phyloP scores from a whole-genome alignment of 148 eudicot species.

The Diospyros kaki region DNA sequence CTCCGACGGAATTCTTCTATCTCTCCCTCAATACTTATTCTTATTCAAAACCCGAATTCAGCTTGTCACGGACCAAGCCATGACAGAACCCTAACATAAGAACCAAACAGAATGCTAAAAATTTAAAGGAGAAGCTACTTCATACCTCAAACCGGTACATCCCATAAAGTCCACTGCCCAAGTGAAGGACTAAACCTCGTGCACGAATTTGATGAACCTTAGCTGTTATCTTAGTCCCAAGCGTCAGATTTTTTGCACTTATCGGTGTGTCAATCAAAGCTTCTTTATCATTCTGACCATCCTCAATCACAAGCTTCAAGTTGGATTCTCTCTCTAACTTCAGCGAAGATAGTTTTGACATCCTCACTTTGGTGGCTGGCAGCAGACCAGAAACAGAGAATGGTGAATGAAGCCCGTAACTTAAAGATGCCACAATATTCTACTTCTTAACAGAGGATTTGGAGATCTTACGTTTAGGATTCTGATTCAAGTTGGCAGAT shows the following conservation, averaged over 20 bases:
- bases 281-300: slow-evolving; percentile 11
- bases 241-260: slow-evolving; percentile 47
- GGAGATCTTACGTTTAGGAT: slow-evolving; percentile 23
- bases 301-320: not conserved
- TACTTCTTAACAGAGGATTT: slow-evolving; percentile 8
- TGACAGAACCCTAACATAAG: no score
- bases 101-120: not conserved
- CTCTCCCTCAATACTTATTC: no score
- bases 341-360: not conserved
- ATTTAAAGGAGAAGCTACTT: not conserved
- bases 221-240: slow-evolving; percentile 61
- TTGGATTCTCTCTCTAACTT: not conserved
- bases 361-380: not conserved
- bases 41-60: no score
- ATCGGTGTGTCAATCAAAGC: slow-evolving; percentile 16
- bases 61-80: no score
- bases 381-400: not conserved
- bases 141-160: slow-evolving; percentile 89
- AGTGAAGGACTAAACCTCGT: slow-evolving; percentile 82
- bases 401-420: not conserved
- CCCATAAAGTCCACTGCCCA: slow-evolving; percentile 77
- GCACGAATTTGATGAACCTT: slow-evolving; percentile 83
- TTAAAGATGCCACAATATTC: not conserved
- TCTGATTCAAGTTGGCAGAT: slow-evolving; percentile 29
- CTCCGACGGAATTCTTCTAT: no score